Evolutionary conservation across 495 filamentous ascomycete genomes (phyloP), one percentile per base, ranked within the genome.

Genomic region (Chaetomium tenue): DNA sequence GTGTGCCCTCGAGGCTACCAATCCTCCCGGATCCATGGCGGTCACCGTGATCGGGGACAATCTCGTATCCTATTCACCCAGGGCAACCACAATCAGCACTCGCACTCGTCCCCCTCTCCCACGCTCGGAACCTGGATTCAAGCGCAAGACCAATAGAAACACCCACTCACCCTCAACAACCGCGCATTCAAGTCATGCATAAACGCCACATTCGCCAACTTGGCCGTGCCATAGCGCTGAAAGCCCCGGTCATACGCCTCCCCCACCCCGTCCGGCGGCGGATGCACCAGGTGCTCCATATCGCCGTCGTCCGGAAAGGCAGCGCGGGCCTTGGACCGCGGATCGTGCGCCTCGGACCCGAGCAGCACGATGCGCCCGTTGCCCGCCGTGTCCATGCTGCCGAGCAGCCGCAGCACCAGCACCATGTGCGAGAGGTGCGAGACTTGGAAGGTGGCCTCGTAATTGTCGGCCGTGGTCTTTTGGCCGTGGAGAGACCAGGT

Each of bases 391-490:
- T 48, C 57, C 57, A 60, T 33, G n/a, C 44, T 48, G 2, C 57
- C 42, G 5, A 60, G 57, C 3, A 60, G 57, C 18, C 23, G 8
- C 5, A 60, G 26, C 13, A 60, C 57, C 0, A 60, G 57, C 3
- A 42, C 25, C 42, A 48, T 33, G 25, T 60, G 57, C 0, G 42
- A 33, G 42, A 60, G 40, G 42, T 60, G 57, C 23, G 16, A 48
- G 15, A 60, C 44, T 15, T 60, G 57, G 25, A 60, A 48, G 25
- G 25, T 48, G 16, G 42, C 25, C 33, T 60, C 57, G 57, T 60
- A 60, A 5, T 37, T 23, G 18, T 60, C 57, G 2, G 16, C 2
- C 0, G 13, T 9, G 16, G 18, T 22, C 9, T 33, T 26, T 12
- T 22, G 26, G 23, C 40, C 42, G 2, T 0, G 12, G 23, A 60